These are phyloP conservation scores for Moringa oleifera DNA, from an alignment of 345 rosid species.

Conservation along the genomic window DNA sequence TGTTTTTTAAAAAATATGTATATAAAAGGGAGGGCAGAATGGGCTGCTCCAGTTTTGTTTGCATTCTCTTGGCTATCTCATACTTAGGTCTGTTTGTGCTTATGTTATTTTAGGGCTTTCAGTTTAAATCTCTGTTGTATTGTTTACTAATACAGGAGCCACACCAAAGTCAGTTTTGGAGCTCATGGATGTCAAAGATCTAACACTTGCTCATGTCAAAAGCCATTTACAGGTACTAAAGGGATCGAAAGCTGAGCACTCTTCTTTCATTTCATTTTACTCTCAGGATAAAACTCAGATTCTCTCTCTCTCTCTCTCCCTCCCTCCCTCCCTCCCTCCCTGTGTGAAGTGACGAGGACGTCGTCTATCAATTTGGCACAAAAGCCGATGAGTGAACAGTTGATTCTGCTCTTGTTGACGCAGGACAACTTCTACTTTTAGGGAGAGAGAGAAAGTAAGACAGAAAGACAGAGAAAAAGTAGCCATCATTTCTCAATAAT, in stretches of 20 bases:
- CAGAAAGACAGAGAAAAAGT: slow-evolving; percentile 19
- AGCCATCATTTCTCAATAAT: slow-evolving; percentile 71
- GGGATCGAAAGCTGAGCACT: neutral
- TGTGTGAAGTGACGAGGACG: too few relatives aligned
- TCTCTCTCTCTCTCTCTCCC: too few relatives aligned
- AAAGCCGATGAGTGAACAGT: slow-evolving; percentile 36
- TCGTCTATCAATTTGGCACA: slow-evolving; percentile 24
- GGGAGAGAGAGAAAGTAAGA: slow-evolving; percentile 11
- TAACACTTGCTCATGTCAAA: slow-evolving; percentile 75
- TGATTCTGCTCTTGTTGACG: slow-evolving; percentile 5
- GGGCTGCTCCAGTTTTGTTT: too few relatives aligned
- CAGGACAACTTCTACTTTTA: slow-evolving; percentile 3
- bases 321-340: too few relatives aligned
- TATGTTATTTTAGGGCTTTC: too few relatives aligned
- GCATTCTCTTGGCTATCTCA: too few relatives aligned
- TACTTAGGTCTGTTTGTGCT: too few relatives aligned
- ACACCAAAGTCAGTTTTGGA: slow-evolving; percentile 77
- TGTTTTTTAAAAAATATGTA: too few relatives aligned
- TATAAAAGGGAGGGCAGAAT: too few relatives aligned
- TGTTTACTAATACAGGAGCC: slow-evolving; percentile 38
- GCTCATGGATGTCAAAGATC: slow-evolving; percentile 79
- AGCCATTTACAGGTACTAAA: slow-evolving; percentile 80
- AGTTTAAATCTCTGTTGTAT: too few relatives aligned
- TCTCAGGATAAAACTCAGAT: too few relatives aligned
- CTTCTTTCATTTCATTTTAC: too few relatives aligned